Conservation (phyloP, 164 flowering plant species). For the Paratinospora sagittata region DNA sequence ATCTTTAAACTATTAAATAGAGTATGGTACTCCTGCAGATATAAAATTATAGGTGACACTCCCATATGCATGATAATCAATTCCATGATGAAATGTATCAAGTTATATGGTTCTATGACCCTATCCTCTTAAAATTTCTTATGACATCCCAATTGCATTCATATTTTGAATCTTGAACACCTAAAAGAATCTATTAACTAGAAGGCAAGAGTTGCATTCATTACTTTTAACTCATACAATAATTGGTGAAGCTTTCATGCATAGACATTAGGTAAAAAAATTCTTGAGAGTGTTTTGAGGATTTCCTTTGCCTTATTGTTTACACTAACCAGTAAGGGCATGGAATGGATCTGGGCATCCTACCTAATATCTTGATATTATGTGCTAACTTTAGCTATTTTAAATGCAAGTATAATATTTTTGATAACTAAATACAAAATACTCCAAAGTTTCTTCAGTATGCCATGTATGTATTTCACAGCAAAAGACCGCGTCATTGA, state of each 20-base stretch:
- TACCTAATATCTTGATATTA: not conserved
- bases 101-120: too few species aligned
- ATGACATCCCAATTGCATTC: conserved; percentile 1
- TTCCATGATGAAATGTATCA: not conserved
- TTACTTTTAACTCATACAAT: too few species aligned
- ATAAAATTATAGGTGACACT: not conserved
- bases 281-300: too few species aligned
- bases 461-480: conserved; percentile 77
- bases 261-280: not conserved
- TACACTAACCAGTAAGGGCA: too few species aligned
- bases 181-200: too few species aligned
- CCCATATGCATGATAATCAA: not conserved
- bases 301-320: too few species aligned
- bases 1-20: not conserved
- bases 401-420: too few species aligned
- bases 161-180: not conserved
- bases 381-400: not conserved
- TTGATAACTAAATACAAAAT: conserved; percentile 28
- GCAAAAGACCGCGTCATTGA: conserved; percentile 69
- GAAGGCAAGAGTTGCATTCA: too few species aligned
- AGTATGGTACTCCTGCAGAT: too few species aligned
- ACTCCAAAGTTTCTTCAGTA: conserved; percentile 75
- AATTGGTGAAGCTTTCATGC: too few species aligned
- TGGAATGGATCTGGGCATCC: too few species aligned
- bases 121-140: not conserved